Conservation (phyloP, 2,329 filamentous ascomycete genomes). For the Onygenales sp. region DNA sequence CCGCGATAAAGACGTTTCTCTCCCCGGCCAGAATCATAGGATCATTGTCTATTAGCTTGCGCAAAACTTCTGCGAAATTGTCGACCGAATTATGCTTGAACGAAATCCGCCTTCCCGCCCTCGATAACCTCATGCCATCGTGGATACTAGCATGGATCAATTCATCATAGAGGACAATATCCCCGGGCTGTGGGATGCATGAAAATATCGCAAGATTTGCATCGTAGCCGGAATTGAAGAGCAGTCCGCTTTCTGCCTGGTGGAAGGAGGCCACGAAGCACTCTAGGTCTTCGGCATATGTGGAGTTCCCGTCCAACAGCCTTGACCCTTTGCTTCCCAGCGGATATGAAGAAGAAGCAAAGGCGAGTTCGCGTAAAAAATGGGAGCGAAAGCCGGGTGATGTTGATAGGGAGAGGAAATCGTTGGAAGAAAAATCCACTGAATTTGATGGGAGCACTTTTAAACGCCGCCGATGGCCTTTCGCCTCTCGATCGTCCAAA, state of each 20-base stretch:
- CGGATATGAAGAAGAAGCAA: conserved; percentile 25
- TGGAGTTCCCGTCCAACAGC: conserved; percentile 56
- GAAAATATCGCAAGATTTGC: conserved; percentile 57
- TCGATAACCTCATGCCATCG: conserved; percentile 62
- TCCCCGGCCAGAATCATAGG: conserved; percentile 26
- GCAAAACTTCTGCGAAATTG: conserved; percentile 30
- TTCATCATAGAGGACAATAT: conserved; percentile 62
- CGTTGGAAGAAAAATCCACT: conserved; percentile 56
- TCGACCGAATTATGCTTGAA: conserved; percentile 41
- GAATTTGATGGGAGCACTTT: conserved; percentile 35
- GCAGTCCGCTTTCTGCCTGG: conserved; percentile 44
- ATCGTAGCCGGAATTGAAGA: conserved; percentile 58
- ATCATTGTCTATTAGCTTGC: conserved; percentile 21
- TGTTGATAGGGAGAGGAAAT: conserved; percentile 51
- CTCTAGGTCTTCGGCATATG: conserved; percentile 52
- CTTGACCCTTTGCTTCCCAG: conserved; percentile 52
- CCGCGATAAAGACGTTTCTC: conserved; percentile 54
- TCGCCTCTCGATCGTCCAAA: conserved; percentile 31
- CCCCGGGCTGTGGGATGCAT: conserved; percentile 50
- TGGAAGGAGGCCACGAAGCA: conserved; percentile 51
- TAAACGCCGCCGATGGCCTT: conserved; percentile 37
- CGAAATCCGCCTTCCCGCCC: conserved; percentile 37
- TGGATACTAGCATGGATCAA: conserved; percentile 69
- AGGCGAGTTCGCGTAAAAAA: conserved; percentile 39
- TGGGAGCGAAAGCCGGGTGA: conserved; percentile 37